Evolutionary conservation across 2,329 filamentous ascomycete species (phyloP).

Genomic region (Colletotrichum truncatum): DNA sequence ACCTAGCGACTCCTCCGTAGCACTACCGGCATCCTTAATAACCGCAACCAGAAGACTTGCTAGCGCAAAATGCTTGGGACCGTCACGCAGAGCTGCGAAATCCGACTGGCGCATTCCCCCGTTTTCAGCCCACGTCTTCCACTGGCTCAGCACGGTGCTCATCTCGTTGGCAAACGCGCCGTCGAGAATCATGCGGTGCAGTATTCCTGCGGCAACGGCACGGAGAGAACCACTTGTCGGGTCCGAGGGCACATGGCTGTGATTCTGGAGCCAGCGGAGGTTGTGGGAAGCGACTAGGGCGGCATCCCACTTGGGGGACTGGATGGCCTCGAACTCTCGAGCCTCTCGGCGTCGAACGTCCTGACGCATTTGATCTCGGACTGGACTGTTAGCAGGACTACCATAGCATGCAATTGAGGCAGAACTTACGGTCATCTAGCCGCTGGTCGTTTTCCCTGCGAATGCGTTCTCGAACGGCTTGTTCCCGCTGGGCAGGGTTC

Average conservation of each 20-base stretch:
- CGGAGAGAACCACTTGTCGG: constrained; percentile 39
- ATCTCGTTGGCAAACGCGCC: constrained; percentile 50
- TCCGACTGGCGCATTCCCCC: constrained; percentile 62
- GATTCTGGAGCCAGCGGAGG: constrained; percentile 51
- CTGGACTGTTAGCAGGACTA: constrained; percentile 37
- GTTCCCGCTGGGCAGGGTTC: constrained; percentile 49
- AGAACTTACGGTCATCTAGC: constrained; percentile 55
- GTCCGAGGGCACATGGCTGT: constrained; percentile 28
- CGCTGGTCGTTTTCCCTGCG: constrained; percentile 52
- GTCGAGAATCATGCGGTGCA: constrained; percentile 63
- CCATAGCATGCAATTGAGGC: not conserved
- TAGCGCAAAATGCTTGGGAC: constrained; percentile 54
- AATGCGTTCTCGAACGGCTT: constrained; percentile 51
- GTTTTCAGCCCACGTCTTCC: constrained; percentile 64
- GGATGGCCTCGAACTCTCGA: constrained; percentile 59
- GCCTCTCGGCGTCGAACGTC: constrained; percentile 54
- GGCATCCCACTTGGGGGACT: constrained; percentile 62
- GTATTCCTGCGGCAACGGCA: constrained; percentile 53
- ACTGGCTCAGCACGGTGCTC: constrained; percentile 52
- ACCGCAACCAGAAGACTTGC: constrained; percentile 58
- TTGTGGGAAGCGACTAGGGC: constrained; percentile 54
- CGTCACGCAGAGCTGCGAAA: constrained; percentile 44
- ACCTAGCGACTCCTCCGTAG: constrained; percentile 56
- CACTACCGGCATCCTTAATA: constrained; percentile 55
- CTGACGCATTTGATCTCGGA: constrained; percentile 50